Percentiles rank a stretch among this genome's conserved stretches.
Conservation (phyloP, 495 filamentous ascomycete genomes). For the Hypoxylon subgilvum region DNA sequence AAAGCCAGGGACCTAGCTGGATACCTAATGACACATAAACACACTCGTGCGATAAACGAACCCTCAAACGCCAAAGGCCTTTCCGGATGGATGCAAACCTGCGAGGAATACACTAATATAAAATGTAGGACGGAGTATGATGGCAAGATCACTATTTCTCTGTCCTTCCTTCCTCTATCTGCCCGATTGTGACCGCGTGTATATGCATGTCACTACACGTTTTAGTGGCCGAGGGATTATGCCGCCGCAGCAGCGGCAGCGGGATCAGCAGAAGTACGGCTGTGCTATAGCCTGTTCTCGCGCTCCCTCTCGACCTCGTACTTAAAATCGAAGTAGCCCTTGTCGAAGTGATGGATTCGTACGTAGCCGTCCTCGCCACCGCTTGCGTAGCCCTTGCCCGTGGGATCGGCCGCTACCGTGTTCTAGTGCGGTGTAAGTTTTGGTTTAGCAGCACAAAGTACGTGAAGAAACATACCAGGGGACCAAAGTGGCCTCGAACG, state of each 20-base stretch:
- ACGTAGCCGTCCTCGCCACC: constrained; percentile 99
- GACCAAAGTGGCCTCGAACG: constrained; percentile 95
- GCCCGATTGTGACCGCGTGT: no score
- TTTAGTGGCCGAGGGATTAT: no score
- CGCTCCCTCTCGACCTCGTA: constrained; percentile 91
- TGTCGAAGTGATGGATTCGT: constrained; percentile 97
- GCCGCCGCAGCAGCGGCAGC: no score
- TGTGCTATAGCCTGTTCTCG: constrained; percentile 41
- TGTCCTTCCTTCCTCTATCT: no score
- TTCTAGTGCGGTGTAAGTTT: constrained; percentile 36
- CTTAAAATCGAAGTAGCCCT: constrained; percentile 96
- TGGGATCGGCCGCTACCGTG: constrained; percentile 82
- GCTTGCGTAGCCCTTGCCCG: constrained; percentile 87
- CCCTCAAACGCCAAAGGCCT: constrained; percentile 41
- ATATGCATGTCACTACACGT: no score
- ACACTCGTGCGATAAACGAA: no score
- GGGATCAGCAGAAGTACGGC: no score
- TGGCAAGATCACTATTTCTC: no score
- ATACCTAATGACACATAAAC: no score
- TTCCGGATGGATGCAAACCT: constrained; percentile 38
- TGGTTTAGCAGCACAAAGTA: neutral
- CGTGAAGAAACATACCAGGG: constrained; percentile 67
- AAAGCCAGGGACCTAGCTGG: no score
- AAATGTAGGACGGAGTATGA: neutral
- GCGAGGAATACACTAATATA: neutral